Evolutionary conservation across 1,139 yeast genomes (phyloP).

Genomic region (Diutina neorugosa): DNA sequence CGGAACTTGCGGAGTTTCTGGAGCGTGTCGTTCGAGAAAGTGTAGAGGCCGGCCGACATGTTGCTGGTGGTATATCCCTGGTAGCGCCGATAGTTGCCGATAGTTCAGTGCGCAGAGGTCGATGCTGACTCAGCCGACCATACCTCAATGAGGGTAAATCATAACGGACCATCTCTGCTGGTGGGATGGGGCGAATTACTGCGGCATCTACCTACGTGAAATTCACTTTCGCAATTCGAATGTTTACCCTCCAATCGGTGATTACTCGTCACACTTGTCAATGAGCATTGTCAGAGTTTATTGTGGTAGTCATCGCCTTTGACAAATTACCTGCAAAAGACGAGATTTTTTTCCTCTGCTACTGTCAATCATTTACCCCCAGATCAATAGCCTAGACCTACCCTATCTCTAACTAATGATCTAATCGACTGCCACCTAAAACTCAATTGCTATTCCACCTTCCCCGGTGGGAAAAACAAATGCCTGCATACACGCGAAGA

Average conservation of each 20-base stretch:
- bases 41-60: slow-evolving; percentile 27
- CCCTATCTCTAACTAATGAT: too few species aligned
- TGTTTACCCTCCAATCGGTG: background rate
- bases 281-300: too few species aligned
- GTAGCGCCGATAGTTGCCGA: background rate
- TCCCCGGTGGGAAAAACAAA: background rate
- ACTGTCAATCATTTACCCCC: too few species aligned
- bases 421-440: too few species aligned
- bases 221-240: background rate
- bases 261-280: too few species aligned
- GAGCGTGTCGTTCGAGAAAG: slow-evolving; percentile 55
- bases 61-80: background rate
- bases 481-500: background rate
- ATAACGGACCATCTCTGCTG: background rate
- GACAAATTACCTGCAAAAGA: too few species aligned
- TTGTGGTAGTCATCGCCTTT: too few species aligned
- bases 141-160: background rate
- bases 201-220: background rate
- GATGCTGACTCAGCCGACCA: too few species aligned
- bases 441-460: background rate
- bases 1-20: slow-evolving; percentile 57
- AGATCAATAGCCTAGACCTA: too few species aligned
- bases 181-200: background rate
- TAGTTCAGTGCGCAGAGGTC: background rate
- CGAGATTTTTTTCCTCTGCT: too few species aligned